These are phyloP conservation scores for Chenopodium suecicum DNA, from an alignment of 148 eudicot species.

Conservation along the genomic window DNA sequence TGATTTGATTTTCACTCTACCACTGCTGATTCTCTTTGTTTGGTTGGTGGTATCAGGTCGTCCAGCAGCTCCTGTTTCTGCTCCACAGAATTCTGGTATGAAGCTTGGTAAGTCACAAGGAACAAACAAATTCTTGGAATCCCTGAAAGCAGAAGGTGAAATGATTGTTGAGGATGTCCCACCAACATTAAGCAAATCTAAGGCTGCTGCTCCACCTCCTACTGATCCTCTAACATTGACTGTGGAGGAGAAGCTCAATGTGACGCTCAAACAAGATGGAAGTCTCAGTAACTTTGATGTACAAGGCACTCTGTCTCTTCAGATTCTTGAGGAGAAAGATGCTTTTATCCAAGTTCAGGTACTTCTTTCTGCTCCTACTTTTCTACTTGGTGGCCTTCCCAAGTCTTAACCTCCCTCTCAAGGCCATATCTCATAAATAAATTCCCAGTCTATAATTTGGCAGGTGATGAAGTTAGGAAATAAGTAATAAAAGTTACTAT, in stretches of 20 bases:
- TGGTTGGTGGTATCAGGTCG: constrained; percentile 48
- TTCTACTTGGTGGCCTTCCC: not conserved
- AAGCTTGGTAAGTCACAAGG: constrained; percentile 87
- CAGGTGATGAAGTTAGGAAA: not conserved
- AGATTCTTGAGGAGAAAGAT: constrained; percentile 87
- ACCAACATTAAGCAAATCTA: constrained; percentile 61
- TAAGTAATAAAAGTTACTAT: not conserved
- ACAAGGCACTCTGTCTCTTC: constrained; percentile 89
- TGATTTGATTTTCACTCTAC: not conserved
- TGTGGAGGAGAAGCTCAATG: constrained; percentile 92
- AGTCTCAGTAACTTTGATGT: constrained; percentile 90
- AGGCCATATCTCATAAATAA: not conserved
- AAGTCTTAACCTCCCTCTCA: not conserved
- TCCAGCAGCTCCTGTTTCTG: constrained; percentile 72
- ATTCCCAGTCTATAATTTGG: not conserved
- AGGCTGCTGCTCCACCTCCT: constrained; percentile 73
- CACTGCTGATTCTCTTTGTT: constrained; percentile 8
- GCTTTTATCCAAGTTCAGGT: constrained; percentile 97
- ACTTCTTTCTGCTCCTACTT: constrained; percentile 4
- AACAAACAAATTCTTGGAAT: constrained; percentile 88
- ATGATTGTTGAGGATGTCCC: constrained; percentile 86
- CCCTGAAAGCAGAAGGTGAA: constrained; percentile 98
- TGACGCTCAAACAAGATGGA: constrained; percentile 82
- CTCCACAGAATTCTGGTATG: constrained; percentile 95
- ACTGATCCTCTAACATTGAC: constrained; percentile 91